Evolutionary conservation across 371 early-diverging fungal species (phyloP), one percentile per base, ranked within the genome.

Genomic region (Lichtheimia hyalospora): DNA sequence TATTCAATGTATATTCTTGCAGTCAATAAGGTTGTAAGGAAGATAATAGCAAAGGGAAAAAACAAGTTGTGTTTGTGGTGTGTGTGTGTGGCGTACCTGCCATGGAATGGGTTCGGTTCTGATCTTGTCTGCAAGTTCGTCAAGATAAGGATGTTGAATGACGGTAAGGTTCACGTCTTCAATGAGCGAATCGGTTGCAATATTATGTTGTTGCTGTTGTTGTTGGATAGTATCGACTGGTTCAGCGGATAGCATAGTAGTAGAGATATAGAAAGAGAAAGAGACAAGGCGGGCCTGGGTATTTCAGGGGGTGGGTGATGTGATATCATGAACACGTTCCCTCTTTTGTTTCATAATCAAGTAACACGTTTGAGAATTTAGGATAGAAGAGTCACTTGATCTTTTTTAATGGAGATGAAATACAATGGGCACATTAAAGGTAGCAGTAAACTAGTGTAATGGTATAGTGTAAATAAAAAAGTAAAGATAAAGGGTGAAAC

Each of bases 51-150:
- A 46, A 44, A 53, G 55, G 48, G 51, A 24, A 18, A 54, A 52
- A 28, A 54, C n/a, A 24, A 34, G 16, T 48, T 18, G 13, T 20
- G 2, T 58, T n/a, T n/a, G n/a, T n/a, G n/a, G n/a, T n/a, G 39
- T 49, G 18, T 34, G 39, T 21, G 34, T 14, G 43, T 25, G 5
- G 27, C 7, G 28, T 69, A 89, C 92, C 84, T 94, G 90, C 96
- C 96, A 96, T 0, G 96, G 94, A 64, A 95, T 88, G 14, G 91
- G 80, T 57, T 85, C 82, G 15, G 77, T 76, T 40, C 93, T 81
- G 46, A 94, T 84, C 14, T 71, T 73, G 12, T 68, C 73, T 18
- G 89, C 84, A 49, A 85, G 79, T 50, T 92, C 93, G 58, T 92
- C 93, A 52, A 96, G 87, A 66, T 92, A 93, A 39, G 84, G 74